Base-by-base conservation (phyloP, 768 basidiomycete genomes). In the Calocybe cyanea region DNA sequence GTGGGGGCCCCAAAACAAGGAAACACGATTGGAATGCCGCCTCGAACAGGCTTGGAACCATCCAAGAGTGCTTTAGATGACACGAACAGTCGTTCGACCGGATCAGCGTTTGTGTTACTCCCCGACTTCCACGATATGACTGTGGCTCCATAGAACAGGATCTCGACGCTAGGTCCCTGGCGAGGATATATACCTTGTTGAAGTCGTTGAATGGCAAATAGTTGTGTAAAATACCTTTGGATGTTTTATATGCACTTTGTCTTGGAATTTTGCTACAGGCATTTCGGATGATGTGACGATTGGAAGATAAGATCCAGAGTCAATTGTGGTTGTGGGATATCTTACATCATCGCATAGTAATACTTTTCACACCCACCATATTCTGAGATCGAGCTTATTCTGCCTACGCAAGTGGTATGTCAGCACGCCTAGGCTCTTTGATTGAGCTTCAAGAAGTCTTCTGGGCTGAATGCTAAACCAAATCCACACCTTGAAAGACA, bases 1-100 rank as follows among this genome's bases (percentile, higher is more conserved):
- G 73, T 76, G 1, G 95, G 90, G 0, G 88, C 72, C 2, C 95
- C 94, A 58, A 97, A 98, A 68, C 87, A 91, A 34, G 87, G 85
- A 63, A 92, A 96, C 34, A 90, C 83, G 30, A 78, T 60, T 9
- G 78, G 78, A 17, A 78, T 77, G 9, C 77, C 77, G 9, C 77
- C 78, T 45, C 77, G 63, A 23, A 78, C 71, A 1, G 92, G 80
- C 66, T 90, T 92, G 30, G 80, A 78, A 1, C 88, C 89, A 56
- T 95, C 91, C 1, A 92, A 68, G 7, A 71, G 66, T 1, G 94
- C 83, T 61, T 88, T 92, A 9, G 76, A 75, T 8, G 89, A 92
- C 4, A 95, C 70, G 55, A 94, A 97, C 20, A 96, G 69, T 9
- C 87, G 72, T 60, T 95, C 92, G 31, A 65, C 57, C 0, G 76